phyloP scores from a whole-genome alignment of 176 grass and related monocot genomes.

The Ensete glaucum region DNA sequence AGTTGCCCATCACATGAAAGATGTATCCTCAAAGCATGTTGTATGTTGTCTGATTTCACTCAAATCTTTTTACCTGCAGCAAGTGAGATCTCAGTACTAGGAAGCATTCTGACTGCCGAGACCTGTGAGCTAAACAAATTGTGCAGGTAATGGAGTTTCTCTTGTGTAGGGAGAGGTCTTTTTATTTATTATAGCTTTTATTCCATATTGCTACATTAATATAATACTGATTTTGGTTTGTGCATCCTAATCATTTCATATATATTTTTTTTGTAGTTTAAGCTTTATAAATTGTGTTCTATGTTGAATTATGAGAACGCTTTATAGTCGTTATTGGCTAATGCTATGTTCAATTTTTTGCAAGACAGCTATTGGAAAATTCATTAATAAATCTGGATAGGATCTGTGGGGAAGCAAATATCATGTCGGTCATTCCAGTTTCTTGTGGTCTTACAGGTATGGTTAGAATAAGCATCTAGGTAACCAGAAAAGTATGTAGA shows the following conservation, averaged over 20 bases:
- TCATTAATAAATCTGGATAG: slow-evolving; percentile 72
- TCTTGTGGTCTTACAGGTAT: slow-evolving; percentile 48
- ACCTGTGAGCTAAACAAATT: no score
- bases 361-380: slow-evolving; percentile 55
- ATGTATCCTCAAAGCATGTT: no score
- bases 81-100: no score
- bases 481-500: slow-evolving; percentile 23
- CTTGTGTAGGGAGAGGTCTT: no score
- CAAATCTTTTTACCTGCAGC: no score
- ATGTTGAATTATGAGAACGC: not conserved
- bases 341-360: slow-evolving; percentile 17
- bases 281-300: not conserved
- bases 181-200: no score
- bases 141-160: no score
- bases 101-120: no score
- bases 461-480: slow-evolving; percentile 77
- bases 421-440: slow-evolving; percentile 41
- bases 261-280: not conserved
- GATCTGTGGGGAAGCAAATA: slow-evolving; percentile 65
- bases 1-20: no score
- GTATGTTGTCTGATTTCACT: no score
- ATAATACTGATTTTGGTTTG: not conserved
- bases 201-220: no score
- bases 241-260: not conserved
- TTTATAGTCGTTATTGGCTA: not conserved